phyloP scores from a whole-genome alignment of 1,139 yeast genomes.

The Scheffersomyces segobiensis region DNA sequence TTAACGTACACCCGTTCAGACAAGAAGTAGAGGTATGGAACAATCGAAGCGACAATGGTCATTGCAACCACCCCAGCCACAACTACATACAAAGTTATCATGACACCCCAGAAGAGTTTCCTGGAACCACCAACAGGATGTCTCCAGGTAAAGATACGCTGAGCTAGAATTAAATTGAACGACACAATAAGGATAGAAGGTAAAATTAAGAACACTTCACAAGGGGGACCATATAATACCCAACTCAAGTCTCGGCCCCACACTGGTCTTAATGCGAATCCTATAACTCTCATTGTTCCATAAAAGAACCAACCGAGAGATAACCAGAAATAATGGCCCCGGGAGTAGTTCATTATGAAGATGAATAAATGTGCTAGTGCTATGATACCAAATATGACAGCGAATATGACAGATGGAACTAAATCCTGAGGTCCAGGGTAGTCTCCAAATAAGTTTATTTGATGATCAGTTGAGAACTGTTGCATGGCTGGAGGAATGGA shows the following conservation, averaged over 20 bases:
- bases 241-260: constrained; percentile 31
- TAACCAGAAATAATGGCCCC: constrained; percentile 39
- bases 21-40: constrained; percentile 35
- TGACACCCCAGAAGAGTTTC: constrained; percentile 34
- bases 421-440: constrained; percentile 32
- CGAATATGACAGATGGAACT: constrained; percentile 34
- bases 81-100: constrained; percentile 31
- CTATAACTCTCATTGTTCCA: constrained; percentile 29
- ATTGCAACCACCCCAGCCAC: constrained; percentile 32
- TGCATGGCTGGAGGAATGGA: constrained; percentile 22
- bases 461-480: constrained; percentile 20
- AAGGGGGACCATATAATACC: constrained; percentile 29
- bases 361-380: constrained; percentile 26
- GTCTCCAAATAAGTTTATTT: constrained; percentile 35
- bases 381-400: constrained; percentile 28
- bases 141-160: constrained; percentile 47
- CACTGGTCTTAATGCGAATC: constrained; percentile 30
- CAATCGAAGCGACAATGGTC: constrained; percentile 35
- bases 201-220: constrained; percentile 35
- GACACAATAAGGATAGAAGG: constrained; percentile 37
- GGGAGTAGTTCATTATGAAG: constrained; percentile 28
- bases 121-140: constrained; percentile 50
- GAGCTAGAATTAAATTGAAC: constrained; percentile 41
- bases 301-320: constrained; percentile 34
- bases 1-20: constrained; percentile 18